phyloP scores from a whole-genome alignment of 2,329 filamentous ascomycete species.

The Colletotrichum neosansevieriae region DNA sequence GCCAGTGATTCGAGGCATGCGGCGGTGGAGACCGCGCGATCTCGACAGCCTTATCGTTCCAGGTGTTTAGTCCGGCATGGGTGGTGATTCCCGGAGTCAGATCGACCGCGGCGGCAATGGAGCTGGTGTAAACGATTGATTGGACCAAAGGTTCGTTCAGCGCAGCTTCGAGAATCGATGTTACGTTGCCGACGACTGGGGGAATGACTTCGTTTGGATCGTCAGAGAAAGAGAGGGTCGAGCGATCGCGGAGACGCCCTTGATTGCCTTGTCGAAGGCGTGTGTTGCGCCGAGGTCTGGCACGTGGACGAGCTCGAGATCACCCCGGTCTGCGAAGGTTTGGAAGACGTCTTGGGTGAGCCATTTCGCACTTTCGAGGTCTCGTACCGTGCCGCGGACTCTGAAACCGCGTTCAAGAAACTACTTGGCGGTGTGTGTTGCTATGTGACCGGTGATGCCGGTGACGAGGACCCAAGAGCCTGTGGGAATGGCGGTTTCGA shows the following conservation, averaged over 20 bases:
- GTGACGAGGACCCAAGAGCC: not conserved
- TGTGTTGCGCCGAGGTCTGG: not conserved
- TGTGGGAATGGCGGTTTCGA: not conserved
- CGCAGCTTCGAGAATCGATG: too few relatives aligned
- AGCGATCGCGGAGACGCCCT: too few relatives aligned
- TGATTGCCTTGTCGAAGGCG: not conserved
- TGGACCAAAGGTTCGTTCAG: not conserved
- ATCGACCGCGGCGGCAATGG: not conserved
- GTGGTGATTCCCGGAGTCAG: not conserved
- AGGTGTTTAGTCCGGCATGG: not conserved
- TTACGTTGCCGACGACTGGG: too few relatives aligned
- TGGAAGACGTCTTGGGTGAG: not conserved
- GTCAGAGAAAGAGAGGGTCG: too few relatives aligned
- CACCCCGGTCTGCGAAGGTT: not conserved
- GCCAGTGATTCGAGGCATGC: not conserved
- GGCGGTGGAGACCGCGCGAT: not conserved
- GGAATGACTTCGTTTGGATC: too few relatives aligned
- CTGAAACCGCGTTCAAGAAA: not conserved
- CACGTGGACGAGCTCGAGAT: not conserved
- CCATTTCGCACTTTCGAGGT: not conserved
- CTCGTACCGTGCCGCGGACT: not conserved
- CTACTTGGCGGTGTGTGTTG: not conserved
- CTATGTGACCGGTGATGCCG: not conserved
- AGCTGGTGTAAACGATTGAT: slow-evolving; percentile 1
- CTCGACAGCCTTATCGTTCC: not conserved